Percentiles rank a stretch among this genome's conserved stretches.
These are phyloP conservation scores for Termitomyces eurrhizus DNA, from an alignment of 768 basidiomycete species.

Conservation along the genomic window DNA sequence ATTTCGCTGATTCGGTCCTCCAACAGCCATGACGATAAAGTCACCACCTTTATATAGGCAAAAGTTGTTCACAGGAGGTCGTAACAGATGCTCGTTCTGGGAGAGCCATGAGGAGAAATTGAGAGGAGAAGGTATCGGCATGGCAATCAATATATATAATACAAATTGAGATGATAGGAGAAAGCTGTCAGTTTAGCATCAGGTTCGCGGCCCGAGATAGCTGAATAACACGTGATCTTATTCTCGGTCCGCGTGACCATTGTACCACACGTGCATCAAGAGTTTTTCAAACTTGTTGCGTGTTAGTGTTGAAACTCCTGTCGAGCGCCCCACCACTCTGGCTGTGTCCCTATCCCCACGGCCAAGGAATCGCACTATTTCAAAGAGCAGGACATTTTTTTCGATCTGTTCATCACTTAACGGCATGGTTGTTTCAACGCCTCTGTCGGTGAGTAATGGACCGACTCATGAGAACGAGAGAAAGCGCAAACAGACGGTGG, in stretches of 20 bases:
- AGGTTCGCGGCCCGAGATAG: slow-evolving; percentile 3
- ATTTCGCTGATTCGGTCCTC: slow-evolving; percentile 91
- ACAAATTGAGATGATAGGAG: not conserved
- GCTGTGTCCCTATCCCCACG: not conserved
- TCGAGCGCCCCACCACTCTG: slow-evolving; percentile 1
- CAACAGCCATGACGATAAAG: slow-evolving; percentile 93
- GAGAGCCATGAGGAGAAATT: slow-evolving; percentile 89
- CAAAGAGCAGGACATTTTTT: not conserved
- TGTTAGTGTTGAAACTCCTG: slow-evolving; percentile 8
- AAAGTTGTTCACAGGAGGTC: slow-evolving; percentile 19
- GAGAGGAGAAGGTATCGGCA: slow-evolving; percentile 44
- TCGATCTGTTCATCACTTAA: not conserved
- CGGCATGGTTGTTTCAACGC: slow-evolving; percentile 32
- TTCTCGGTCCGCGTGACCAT: slow-evolving; percentile 17
- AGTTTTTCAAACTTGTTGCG: slow-evolving; percentile 16
- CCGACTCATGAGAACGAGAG: slow-evolving; percentile 35
- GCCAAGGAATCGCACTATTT: not conserved
- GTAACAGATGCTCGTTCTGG: slow-evolving; percentile 73
- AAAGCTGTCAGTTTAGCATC: too few species aligned
- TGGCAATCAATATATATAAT: not conserved
- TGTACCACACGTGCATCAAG: slow-evolving; percentile 18
- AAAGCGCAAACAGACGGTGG: slow-evolving; percentile 47
- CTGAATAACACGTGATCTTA: slow-evolving; percentile 15
- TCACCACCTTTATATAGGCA: slow-evolving; percentile 53
- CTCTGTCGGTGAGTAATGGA: slow-evolving; percentile 19